Conservation (phyloP, 2,329 filamentous ascomycete species). For the Fusarium liriodendri region DNA sequence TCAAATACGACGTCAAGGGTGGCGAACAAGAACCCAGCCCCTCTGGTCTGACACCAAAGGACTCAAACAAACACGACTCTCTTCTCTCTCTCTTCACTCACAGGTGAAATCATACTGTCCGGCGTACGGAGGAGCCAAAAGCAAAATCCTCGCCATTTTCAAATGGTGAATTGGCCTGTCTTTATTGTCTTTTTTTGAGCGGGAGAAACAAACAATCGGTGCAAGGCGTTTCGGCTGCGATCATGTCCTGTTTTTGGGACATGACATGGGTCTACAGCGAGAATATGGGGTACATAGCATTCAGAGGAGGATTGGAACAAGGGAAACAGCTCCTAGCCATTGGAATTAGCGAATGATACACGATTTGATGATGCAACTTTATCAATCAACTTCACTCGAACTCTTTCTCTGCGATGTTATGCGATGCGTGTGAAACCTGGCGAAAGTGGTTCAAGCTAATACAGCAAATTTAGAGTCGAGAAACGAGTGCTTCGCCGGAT, state of each 20-base stretch:
- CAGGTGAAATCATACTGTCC: slow-evolving; percentile 4
- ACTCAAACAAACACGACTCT: neutral
- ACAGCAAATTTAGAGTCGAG: neutral
- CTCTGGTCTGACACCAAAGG: neutral
- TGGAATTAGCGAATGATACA: slow-evolving; percentile 25
- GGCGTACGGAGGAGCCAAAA: slow-evolving; percentile 30
- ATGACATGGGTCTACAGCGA: slow-evolving; percentile 2
- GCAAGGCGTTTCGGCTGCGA: slow-evolving; percentile 33
- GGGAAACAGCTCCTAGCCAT: neutral
- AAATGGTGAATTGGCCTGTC: slow-evolving; percentile 21
- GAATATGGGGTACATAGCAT: neutral
- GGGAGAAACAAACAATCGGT: slow-evolving; percentile 23
- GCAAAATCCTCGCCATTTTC: slow-evolving; percentile 19
- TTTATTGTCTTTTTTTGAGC: slow-evolving; percentile 17
- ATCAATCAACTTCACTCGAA: neutral
- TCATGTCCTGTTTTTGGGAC: slow-evolving; percentile 11
- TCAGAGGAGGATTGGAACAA: neutral
- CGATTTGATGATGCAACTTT: slow-evolving; percentile 2
- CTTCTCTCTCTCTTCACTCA: slow-evolving; percentile 3
- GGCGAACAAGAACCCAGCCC: slow-evolving; percentile 28
- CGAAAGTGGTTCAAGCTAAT: no score
- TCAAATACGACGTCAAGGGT: slow-evolving; percentile 34
- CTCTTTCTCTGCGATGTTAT: neutral
- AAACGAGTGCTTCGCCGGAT: neutral
- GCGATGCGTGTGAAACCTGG: neutral